Evolutionary conservation across 1,284 basidiomycete species (phyloP).

Genomic region (Singerocomus rubriflavus): DNA sequence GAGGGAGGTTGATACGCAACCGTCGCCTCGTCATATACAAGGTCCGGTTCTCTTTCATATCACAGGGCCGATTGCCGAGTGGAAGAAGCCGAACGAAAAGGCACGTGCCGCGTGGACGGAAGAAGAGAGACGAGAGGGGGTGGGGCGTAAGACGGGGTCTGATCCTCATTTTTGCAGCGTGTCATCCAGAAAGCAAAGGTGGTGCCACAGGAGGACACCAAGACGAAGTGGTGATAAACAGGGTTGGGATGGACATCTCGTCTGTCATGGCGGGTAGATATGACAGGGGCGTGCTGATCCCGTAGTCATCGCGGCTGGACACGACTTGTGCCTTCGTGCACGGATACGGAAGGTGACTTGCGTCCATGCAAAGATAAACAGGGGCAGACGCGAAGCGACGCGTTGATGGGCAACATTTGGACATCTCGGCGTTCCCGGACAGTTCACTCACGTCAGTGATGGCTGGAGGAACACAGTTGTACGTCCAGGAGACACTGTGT

Average conservation of each 20-base stretch:
- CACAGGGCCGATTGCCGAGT: conserved; percentile 3
- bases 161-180: too few relatives aligned
- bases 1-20: conserved; percentile 1
- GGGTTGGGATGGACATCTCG: too few relatives aligned
- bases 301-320: conserved; percentile 17
- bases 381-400: conserved; percentile 10
- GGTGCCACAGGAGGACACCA: too few relatives aligned
- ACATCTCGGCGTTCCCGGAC: conserved; percentile 1
- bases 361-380: conserved; percentile 5
- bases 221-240: too few relatives aligned
- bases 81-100: not conserved
- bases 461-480: too few relatives aligned
- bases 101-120: conserved; percentile 2
- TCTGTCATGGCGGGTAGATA: too few relatives aligned
- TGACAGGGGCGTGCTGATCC: conserved; percentile 4
- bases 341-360: conserved; percentile 14
- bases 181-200: conserved; percentile 5
- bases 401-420: not conserved
- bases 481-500: too few relatives aligned
- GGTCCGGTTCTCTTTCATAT: conserved; percentile 6
- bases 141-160: not conserved
- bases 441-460: too few relatives aligned
- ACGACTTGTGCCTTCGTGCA: not conserved
- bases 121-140: not conserved
- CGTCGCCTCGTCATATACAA: not conserved